Conservation (phyloP, 257 asterid genomes). For the Echium plantagineum region DNA sequence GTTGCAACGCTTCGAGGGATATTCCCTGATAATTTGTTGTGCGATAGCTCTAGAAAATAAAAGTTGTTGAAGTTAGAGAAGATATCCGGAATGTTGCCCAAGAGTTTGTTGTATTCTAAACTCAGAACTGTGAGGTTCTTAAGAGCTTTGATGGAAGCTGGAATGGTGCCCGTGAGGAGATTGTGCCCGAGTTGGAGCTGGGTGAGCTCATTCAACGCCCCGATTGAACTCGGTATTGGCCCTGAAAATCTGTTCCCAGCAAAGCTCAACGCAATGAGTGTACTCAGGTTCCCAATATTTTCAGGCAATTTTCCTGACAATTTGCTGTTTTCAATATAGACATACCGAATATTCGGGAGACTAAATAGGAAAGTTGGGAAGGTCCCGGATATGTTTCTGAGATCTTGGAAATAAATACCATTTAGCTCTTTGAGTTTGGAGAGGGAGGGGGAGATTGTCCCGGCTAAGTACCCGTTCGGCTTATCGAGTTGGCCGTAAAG, state of each 20-base stretch:
- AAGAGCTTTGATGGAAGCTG: slow-evolving; percentile 25
- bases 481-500: slow-evolving; percentile 16
- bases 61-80: slow-evolving; percentile 30
- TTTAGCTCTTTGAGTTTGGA: slow-evolving; percentile 36
- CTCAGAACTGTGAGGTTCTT: slow-evolving; percentile 24
- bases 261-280: slow-evolving; percentile 23
- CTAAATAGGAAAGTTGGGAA: slow-evolving; percentile 33
- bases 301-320: slow-evolving; percentile 49
- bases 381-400: slow-evolving; percentile 36
- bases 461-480: slow-evolving; percentile 25
- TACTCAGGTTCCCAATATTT: slow-evolving; percentile 20
- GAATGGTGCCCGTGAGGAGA: slow-evolving; percentile 47
- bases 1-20: slow-evolving; percentile 42
- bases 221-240: slow-evolving; percentile 37
- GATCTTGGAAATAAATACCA: slow-evolving; percentile 31
- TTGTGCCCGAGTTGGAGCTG: slow-evolving; percentile 46
- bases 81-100: slow-evolving; percentile 51
- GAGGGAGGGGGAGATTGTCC: slow-evolving; percentile 52
- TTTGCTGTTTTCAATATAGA: slow-evolving; percentile 44
- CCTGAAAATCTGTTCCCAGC: slow-evolving; percentile 59
- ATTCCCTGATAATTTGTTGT: slow-evolving; percentile 37
- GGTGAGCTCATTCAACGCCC: slow-evolving; percentile 22
- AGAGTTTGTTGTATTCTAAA: slow-evolving; percentile 32
- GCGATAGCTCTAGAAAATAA: slow-evolving; percentile 4
- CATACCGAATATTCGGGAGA: slow-evolving; percentile 19